phyloP scores from a whole-genome alignment of 768 basidiomycete genomes.

The Pisolithus orientalis region DNA sequence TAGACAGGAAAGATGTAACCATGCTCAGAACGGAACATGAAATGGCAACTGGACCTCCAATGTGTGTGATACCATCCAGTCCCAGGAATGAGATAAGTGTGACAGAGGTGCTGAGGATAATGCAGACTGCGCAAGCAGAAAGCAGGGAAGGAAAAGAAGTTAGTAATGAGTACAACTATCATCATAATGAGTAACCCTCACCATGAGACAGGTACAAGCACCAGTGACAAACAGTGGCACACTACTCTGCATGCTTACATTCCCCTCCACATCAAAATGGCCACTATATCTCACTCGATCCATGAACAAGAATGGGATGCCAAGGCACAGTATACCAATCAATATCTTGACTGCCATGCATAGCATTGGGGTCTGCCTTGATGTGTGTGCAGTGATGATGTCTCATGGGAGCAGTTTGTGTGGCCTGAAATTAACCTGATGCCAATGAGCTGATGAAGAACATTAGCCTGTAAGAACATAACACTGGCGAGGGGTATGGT shows the following conservation, averaged over 20 bases:
- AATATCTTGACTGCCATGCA: slow-evolving; percentile 53
- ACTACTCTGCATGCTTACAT: slow-evolving; percentile 33
- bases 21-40: too few relatives aligned
- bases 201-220: slow-evolving; percentile 59
- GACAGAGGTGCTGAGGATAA: slow-evolving; percentile 74
- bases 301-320: slow-evolving; percentile 31
- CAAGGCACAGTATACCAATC: slow-evolving; percentile 61
- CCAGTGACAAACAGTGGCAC: slow-evolving; percentile 59
- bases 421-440: too few relatives aligned
- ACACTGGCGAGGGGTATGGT: too few relatives aligned
- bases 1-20: too few relatives aligned
- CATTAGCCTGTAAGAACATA: too few relatives aligned
- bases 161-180: not conserved
- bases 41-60: too few relatives aligned
- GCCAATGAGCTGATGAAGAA: too few relatives aligned
- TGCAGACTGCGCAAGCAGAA: slow-evolving; percentile 52
- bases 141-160: too few relatives aligned
- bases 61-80: too few relatives aligned
- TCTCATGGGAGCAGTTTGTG: too few relatives aligned
- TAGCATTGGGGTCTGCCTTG: slow-evolving; percentile 31
- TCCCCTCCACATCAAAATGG: slow-evolving; percentile 53
- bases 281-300: slow-evolving; percentile 36
- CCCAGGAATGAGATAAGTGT: slow-evolving; percentile 43
- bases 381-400: too few relatives aligned
- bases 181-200: slow-evolving; percentile 27